A percentile compares a stretch with the other conserved stretches of the same genome.
Conservation (phyloP, 2,329 filamentous ascomycete genomes). For the Arthrobotrys musiformis region DNA sequence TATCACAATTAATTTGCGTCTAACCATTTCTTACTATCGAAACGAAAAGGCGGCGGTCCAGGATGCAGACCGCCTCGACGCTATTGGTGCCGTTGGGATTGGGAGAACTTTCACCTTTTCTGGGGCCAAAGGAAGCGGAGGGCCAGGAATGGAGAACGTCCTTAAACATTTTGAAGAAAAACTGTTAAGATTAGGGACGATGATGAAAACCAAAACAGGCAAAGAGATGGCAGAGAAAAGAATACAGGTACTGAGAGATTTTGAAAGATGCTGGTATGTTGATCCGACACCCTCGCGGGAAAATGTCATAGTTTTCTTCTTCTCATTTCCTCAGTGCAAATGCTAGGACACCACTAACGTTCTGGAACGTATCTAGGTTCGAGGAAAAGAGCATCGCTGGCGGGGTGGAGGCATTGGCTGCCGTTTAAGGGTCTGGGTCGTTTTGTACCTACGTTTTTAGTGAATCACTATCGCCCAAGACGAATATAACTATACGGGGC, state of each 20-base stretch:
- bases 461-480: too few relatives aligned
- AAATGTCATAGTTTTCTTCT: too few relatives aligned
- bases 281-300: not conserved
- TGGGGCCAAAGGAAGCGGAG: slow-evolving; percentile 69
- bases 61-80: slow-evolving; percentile 92
- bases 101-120: slow-evolving; percentile 81
- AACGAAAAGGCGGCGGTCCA: slow-evolving; percentile 76
- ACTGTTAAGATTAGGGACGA: slow-evolving; percentile 71
- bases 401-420: slow-evolving; percentile 22
- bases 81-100: slow-evolving; percentile 86
- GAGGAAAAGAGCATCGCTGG: slow-evolving; percentile 51
- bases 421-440: not conserved
- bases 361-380: slow-evolving; percentile 12
- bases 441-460: not conserved
- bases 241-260: slow-evolving; percentile 66
- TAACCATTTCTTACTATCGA: not conserved
- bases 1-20: too few relatives aligned
- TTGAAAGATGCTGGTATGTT: slow-evolving; percentile 67
- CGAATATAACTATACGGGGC: too few relatives aligned
- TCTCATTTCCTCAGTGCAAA: too few relatives aligned
- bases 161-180: slow-evolving; percentile 83
- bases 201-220: slow-evolving; percentile 71
- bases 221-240: slow-evolving; percentile 66
- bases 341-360: not conserved
- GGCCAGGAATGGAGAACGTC: slow-evolving; percentile 70